Base-by-base conservation (phyloP, 805 yeast species). In the Kodamaea kaohsiungensis region DNA sequence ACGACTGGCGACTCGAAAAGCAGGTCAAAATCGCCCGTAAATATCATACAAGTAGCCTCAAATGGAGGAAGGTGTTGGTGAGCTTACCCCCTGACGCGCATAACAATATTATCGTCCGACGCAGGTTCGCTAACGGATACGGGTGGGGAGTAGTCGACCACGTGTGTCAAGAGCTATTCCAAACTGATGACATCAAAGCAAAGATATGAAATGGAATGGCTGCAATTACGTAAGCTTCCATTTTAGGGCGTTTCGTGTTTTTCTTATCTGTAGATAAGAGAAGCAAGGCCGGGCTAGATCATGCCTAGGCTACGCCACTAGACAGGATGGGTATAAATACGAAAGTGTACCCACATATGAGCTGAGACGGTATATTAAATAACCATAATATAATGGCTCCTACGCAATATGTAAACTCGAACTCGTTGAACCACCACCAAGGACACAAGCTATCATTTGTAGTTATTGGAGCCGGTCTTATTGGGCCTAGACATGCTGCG, bases 81-180 rank as follows among this genome's bases (percentile, higher is more conserved):
- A 65, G 67, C 50, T 63, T 76, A 17, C 79, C 79, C 0, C 79
- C 79, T 1, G 81, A 76, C 61, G 79, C 81, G 2, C 81, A 76
- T 59, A 76, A 75, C 58, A 76, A 76, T 56, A 76, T 76, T 6
- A 65, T 74, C 3, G 81, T 76, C 12, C 57, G 81, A 47, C 64
- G 81, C 51, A 56, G 78, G 35, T 76, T 76, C 60, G 65, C 76
- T 22, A 76, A 76, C 60, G 80, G 78, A 1, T 76, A 72, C 56
- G 81, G 81, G 8, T 76, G 81, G 81, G 78, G 78, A 1, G 79
- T 76, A 8, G 62, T 76, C 8, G 77, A 75, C 53, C 80, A 76
- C 57, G 59, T 76, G 53, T 50, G 53, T 43, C 42, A 37, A 19
- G 22, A 40, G 13, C 19, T 40, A 13, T 40, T 40, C 45, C 45